Evolutionary conservation across 2,329 filamentous ascomycete species (phyloP).

Genomic region (Esteya vermicola): DNA sequence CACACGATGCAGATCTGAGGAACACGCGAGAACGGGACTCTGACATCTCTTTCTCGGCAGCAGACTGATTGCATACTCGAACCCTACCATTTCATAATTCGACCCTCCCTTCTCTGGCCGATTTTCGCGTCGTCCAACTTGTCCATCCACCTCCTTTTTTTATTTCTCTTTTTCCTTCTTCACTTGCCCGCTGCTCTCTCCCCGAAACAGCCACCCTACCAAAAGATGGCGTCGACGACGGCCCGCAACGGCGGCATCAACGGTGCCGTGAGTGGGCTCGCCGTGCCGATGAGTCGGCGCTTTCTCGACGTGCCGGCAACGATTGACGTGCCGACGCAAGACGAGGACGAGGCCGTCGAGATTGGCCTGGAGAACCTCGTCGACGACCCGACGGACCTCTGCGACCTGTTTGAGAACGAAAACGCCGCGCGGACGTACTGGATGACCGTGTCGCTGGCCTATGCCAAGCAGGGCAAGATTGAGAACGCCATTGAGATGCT

Average conservation of each 20-base stretch:
- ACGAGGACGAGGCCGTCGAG: conserved; percentile 68
- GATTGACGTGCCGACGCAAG: conserved; percentile 53
- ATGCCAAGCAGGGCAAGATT: conserved; percentile 88
- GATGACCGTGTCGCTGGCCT: conserved; percentile 95
- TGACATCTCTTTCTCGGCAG: no score
- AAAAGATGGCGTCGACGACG: conserved; percentile 28
- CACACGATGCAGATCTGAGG: no score
- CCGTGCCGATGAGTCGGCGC: conserved; percentile 33
- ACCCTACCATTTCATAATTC: no score
- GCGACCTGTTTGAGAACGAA: conserved; percentile 89
- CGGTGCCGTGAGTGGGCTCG: no score
- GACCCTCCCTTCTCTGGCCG: no score
- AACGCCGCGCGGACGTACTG: conserved; percentile 82
- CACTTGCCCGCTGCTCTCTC: no score
- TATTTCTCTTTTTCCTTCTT: no score
- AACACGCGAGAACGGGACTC: no score
- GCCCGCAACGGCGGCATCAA: conserved; percentile 23
- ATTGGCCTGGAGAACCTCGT: conserved; percentile 82
- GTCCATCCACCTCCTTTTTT: no score
- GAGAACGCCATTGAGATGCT: conserved; percentile 68
- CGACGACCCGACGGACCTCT: conserved; percentile 90
- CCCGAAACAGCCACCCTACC: no score
- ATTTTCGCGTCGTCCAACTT: no score
- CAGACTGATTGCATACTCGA: no score
- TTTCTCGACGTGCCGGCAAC: conserved; percentile 51